Evolutionary conservation across 768 basidiomycete genomes (phyloP).

Genomic region (Exidia glandulosa): DNA sequence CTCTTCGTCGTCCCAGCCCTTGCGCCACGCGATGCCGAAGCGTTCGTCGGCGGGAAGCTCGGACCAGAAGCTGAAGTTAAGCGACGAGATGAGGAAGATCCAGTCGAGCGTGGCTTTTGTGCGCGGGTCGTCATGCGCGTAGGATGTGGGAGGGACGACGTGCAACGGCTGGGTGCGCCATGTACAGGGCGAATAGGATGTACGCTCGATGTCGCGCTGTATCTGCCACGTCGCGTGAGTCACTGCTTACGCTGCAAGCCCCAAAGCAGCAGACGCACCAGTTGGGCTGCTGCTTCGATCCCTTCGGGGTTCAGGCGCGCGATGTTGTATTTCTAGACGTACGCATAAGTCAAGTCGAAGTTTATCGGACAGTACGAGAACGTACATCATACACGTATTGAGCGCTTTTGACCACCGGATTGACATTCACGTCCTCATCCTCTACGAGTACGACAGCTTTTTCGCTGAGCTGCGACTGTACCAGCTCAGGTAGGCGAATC

Average conservation of each 20-base stretch:
- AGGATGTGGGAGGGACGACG: constrained; percentile 57
- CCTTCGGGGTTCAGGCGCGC: constrained; percentile 50
- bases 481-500: too few relatives aligned
- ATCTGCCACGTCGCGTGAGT: constrained; percentile 33
- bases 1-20: constrained; percentile 48
- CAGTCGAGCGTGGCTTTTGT: constrained; percentile 60
- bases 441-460: not conserved
- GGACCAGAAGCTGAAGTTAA: constrained; percentile 90
- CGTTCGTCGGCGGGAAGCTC: constrained; percentile 35
- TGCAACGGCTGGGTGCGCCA: constrained; percentile 75
- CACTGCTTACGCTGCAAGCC: not conserved
- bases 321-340: constrained; percentile 43
- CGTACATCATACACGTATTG: constrained; percentile 47
- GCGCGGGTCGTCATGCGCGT: constrained; percentile 38
- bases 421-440: constrained; percentile 15
- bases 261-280: constrained; percentile 28
- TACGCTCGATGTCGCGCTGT: constrained; percentile 39
- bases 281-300: constrained; percentile 53
- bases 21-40: constrained; percentile 71
- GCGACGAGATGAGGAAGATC: constrained; percentile 78
- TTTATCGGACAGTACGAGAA: not conserved
- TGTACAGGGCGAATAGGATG: constrained; percentile 66
- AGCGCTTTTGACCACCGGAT: constrained; percentile 51
- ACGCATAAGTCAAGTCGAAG: not conserved
- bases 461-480: constrained; percentile 4